Evolutionary conservation across 2,329 filamentous ascomycete genomes (phyloP), one percentile per base, ranked within the genome.

Genomic region (Fusarium papillatum): DNA sequence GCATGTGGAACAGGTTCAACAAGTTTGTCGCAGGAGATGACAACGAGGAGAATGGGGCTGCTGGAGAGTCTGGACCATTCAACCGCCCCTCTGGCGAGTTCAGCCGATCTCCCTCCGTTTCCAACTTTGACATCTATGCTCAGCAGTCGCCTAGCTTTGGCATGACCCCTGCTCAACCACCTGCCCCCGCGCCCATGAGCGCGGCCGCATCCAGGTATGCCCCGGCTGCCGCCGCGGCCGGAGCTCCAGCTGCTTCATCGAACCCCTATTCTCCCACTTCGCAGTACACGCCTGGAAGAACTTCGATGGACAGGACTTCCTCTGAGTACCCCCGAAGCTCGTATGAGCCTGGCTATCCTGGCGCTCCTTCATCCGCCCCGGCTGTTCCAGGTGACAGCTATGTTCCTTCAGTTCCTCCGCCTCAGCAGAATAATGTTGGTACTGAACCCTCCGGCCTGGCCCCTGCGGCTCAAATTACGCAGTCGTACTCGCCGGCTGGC

Each of bases 21-120:
- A 98, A 95, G 80, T 99, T 99, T 81, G 95, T 99, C 72, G 93
- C 94, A 64, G 97, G 97, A 17, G 96, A 98, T 71, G 96, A 98
- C 66, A 91, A 91, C 64, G 95, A 98, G 70, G 95, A 97, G 69
- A 92, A 95, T 64, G 88, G 88, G 39, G 88, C 88, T 13, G 91
- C 90, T 1, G 89, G 89, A 66, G 93, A 95, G 71, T 84, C 90
- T 64, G 95, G 95, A 0, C 95, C 95, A 2, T 98, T 99, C 82
- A 93, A 94, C 10, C 93, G 93, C 66, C 91, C 98, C 64, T 89
- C 94, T 34, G 92, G 92, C 36, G 94, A 94, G 3, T 94, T 94
- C 9, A 93, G 94, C 81, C 90, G 94, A 50, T 92, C 93, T 3
- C 92, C 94, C 5, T 97, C 94, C 7, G 89, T 83, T 82, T 91